These are phyloP conservation scores for Ceratocystis eucalypticola DNA, from an alignment of 2,329 filamentous ascomycete genomes.

Conservation along the genomic window DNA sequence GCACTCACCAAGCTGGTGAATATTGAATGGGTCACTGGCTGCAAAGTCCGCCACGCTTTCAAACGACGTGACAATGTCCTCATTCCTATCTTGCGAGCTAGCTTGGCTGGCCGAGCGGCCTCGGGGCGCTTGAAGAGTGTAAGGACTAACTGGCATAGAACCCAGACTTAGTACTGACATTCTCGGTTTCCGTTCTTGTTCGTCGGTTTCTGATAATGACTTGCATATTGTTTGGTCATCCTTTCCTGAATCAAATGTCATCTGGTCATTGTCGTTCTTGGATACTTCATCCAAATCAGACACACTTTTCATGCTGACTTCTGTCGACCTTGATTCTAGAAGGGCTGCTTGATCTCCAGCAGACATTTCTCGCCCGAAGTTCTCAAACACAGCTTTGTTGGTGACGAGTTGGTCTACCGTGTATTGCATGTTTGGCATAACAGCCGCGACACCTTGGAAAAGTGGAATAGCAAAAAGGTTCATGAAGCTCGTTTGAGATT, in stretches of 20 bases:
- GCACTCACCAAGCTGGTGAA: constrained; percentile 20
- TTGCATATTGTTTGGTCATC: neutral
- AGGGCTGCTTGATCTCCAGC: neutral
- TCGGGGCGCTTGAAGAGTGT: neutral
- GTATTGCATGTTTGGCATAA: constrained; percentile 74
- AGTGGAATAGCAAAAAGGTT: constrained; percentile 86
- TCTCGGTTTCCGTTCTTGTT: neutral
- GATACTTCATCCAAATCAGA: neutral
- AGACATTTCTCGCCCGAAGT: constrained; percentile 17
- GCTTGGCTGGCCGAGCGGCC: neutral
- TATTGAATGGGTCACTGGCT: constrained; percentile 37
- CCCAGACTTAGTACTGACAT: neutral
- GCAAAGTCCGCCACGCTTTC: constrained; percentile 36
- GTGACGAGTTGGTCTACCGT: constrained; percentile 54
- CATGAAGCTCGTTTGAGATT: constrained; percentile 91
- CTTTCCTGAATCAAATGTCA: neutral
- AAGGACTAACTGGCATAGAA: constrained; percentile 13
- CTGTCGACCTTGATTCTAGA: neutral
- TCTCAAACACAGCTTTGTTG: constrained; percentile 22
- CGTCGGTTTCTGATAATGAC: neutral
- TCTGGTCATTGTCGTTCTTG: neutral
- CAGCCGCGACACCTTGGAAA: constrained; percentile 74
- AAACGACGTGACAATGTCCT: constrained; percentile 32
- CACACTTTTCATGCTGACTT: neutral
- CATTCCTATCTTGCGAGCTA: neutral